A percentile compares a stretch with the other conserved stretches of the same genome.
phyloP scores from a whole-genome alignment of 768 basidiomycete genomes.

The Lentinula sp. region DNA sequence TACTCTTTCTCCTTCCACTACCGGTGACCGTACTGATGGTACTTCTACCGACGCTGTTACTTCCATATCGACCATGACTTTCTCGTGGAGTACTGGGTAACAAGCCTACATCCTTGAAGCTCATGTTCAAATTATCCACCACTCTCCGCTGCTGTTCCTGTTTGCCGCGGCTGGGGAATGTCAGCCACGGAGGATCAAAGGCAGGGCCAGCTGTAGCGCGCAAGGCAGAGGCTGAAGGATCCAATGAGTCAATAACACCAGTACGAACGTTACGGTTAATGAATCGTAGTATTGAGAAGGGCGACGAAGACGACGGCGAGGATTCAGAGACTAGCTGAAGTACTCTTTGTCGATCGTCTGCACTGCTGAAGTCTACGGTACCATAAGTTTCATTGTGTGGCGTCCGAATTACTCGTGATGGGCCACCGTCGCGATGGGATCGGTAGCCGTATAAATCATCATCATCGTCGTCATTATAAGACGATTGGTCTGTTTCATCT shows the following conservation, averaged over 20 bases:
- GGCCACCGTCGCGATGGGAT: constrained; percentile 21
- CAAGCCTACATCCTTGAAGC: constrained; percentile 77
- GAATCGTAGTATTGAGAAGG: not conserved
- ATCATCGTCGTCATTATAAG: constrained; percentile 1
- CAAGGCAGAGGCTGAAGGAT: not conserved
- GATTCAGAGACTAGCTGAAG: constrained; percentile 5
- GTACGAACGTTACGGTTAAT: constrained; percentile 1
- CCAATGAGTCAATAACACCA: not conserved
- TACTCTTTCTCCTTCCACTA: constrained; percentile 22
- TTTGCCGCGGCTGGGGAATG: constrained; percentile 53
- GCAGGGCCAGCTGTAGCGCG: constrained; percentile 2
- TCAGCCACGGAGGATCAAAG: constrained; percentile 52
- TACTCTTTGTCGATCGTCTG: constrained; percentile 30
- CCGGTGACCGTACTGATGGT: constrained; percentile 11
- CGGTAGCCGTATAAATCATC: constrained; percentile 1
- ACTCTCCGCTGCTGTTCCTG: constrained; percentile 66
- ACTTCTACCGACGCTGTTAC: constrained; percentile 2
- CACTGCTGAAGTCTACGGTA: constrained; percentile 44
- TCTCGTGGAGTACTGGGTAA: constrained; percentile 41
- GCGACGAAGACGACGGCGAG: not conserved
- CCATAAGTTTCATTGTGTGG: constrained; percentile 61
- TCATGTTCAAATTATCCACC: constrained; percentile 63
- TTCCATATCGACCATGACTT: not conserved
- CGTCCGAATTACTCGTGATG: constrained; percentile 33
- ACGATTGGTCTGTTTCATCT: not conserved